Percentiles rank a stretch among this genome's conserved stretches.
phyloP scores from a whole-genome alignment of 129 eudicot species.

The Escallonia herrerae region DNA sequence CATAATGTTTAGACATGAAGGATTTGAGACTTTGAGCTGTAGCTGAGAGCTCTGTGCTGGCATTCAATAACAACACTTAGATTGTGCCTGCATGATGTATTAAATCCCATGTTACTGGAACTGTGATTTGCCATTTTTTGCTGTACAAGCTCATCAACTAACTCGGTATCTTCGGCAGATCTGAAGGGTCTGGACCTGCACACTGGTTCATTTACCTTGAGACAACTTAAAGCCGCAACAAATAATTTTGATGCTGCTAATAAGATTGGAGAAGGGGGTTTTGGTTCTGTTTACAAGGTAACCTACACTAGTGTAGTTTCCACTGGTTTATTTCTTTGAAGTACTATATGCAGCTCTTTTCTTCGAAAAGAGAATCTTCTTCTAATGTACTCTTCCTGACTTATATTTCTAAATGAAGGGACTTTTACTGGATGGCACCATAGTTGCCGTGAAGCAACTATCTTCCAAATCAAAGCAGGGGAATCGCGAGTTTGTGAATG shows the following conservation, averaged over 20 bases:
- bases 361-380: neutral
- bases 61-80: no score
- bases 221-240: constrained; percentile 66
- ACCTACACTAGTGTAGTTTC: neutral
- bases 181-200: constrained; percentile 39
- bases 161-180: constrained; percentile 21
- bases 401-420: constrained; percentile 35
- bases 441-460: constrained; percentile 58
- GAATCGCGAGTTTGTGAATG: constrained; percentile 69
- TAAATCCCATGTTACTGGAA: neutral
- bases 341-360: constrained; percentile 16
- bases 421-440: constrained; percentile 39
- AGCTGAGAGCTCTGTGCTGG: neutral
- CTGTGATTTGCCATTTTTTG: neutral
- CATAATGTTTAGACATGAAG: no score
- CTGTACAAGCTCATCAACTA: neutral
- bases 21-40: no score
- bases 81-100: neutral
- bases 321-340: neutral
- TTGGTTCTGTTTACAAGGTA: constrained; percentile 72
- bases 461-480: constrained; percentile 75
- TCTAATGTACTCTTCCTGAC: neutral
- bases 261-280: constrained; percentile 83
- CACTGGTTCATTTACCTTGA: constrained; percentile 46
- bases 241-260: constrained; percentile 52